phyloP scores from a whole-genome alignment of 2,329 filamentous ascomycete species.

The Bisporella sp. region DNA sequence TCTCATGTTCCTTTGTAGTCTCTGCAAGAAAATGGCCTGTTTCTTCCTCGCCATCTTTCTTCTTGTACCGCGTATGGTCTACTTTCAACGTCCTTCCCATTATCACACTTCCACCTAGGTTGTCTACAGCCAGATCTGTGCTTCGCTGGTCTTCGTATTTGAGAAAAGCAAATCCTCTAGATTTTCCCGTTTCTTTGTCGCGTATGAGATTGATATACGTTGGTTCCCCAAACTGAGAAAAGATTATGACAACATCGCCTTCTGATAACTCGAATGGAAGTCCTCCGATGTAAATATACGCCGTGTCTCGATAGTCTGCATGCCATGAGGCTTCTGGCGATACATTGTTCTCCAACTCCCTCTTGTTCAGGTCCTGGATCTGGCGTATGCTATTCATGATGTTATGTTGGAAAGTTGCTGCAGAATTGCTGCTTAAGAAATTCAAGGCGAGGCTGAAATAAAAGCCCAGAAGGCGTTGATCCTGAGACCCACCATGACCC shows the following conservation, averaged over 20 bases:
- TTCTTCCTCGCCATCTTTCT: conserved; percentile 69
- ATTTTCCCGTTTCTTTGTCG: conserved; percentile 95
- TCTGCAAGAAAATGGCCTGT: conserved; percentile 43
- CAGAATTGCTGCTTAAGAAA: too few species aligned
- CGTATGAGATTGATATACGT: conserved; percentile 87
- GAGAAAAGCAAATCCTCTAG: conserved; percentile 87
- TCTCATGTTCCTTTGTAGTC: conserved; percentile 29
- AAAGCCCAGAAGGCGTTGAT: too few species aligned
- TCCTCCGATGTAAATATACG: conserved; percentile 93
- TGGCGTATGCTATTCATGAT: conserved; percentile 91
- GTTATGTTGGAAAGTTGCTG: not conserved
- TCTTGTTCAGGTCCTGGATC: conserved; percentile 88
- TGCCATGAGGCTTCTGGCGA: conserved; percentile 90
- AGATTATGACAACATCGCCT: conserved; percentile 92
- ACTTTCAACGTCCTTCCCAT: conserved; percentile 76
- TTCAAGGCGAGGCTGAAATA: too few species aligned
- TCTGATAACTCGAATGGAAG: conserved; percentile 89
- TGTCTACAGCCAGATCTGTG: conserved; percentile 93
- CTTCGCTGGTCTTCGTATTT: conserved; percentile 98
- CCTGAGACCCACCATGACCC: too few species aligned
- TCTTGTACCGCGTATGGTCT: conserved; percentile 89
- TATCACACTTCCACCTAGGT: conserved; percentile 80
- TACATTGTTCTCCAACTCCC: conserved; percentile 85
- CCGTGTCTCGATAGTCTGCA: conserved; percentile 93
- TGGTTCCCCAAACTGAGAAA: conserved; percentile 94